Percentiles rank a stretch among this genome's conserved stretches.
Evolutionary conservation across 208 protist species (phyloP).

Genomic region (Phytomonas sp.): DNA sequence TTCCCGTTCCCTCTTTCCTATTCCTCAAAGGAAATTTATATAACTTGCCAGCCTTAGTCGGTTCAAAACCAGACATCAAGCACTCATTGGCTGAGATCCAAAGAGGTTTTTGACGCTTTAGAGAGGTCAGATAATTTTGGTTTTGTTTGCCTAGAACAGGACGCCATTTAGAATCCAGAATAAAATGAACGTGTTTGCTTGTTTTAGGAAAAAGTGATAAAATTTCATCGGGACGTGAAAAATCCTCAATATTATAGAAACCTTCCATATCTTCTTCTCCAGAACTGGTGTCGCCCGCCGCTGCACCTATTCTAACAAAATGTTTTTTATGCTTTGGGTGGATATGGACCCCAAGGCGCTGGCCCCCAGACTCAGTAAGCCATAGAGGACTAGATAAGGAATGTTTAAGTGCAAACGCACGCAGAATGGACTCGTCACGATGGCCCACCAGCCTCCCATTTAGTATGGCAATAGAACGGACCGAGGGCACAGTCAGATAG

Average conservation of each 20-base stretch:
- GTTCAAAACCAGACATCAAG: constrained; percentile 81
- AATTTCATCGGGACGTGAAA: constrained; percentile 54
- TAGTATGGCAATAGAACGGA: constrained; percentile 71
- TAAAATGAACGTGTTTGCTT: constrained; percentile 76
- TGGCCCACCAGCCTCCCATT: constrained; percentile 71
- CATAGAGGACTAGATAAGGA: constrained; percentile 85
- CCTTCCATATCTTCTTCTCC: constrained; percentile 46
- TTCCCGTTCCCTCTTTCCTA: constrained; percentile 13
- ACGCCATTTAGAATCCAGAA: constrained; percentile 84
- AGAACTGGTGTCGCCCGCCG: constrained; percentile 31
- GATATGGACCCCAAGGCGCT: constrained; percentile 60
- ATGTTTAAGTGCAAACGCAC: constrained; percentile 65
- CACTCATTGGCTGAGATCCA: constrained; percentile 88
- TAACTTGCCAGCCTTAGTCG: constrained; percentile 21
- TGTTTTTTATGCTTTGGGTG: constrained; percentile 37
- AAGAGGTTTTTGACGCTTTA: constrained; percentile 51
- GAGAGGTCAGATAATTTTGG: constrained; percentile 56
- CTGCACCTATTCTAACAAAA: constrained; percentile 61
- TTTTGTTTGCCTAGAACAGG: constrained; percentile 77
- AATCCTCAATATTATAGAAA: constrained; percentile 86
- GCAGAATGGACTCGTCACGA: constrained; percentile 68
- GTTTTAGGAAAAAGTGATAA: constrained; percentile 76
- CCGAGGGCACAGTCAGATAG: constrained; percentile 64
- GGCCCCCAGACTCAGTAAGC: constrained; percentile 48
- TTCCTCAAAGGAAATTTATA: constrained; percentile 21